Conservation (phyloP, 805 yeast species). For the Yarrowia divulgata region DNA sequence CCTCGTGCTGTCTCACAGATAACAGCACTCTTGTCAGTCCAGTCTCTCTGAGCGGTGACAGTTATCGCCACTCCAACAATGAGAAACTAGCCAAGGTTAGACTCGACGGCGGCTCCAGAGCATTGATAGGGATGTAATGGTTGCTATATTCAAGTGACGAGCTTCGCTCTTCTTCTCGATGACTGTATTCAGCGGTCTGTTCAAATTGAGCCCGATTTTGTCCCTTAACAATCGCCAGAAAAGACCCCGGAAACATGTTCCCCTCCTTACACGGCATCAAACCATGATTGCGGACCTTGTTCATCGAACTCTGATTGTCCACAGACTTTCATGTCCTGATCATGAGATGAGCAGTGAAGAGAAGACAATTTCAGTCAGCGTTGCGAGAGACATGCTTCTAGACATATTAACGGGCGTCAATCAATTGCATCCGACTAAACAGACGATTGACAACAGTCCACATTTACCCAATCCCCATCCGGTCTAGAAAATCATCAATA, state of each 20-base stretch:
- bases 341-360: not conserved
- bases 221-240: not conserved
- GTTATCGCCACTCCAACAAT: constrained; percentile 1
- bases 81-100: constrained; percentile 1
- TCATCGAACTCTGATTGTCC: constrained; percentile 11
- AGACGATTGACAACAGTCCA: too few relatives aligned
- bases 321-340: constrained; percentile 2
- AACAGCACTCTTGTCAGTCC: not conserved
- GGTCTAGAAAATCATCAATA: not conserved
- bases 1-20: constrained; percentile 25
- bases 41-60: not conserved
- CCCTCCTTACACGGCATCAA: constrained; percentile 32
- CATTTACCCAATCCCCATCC: not conserved
- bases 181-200: not conserved
- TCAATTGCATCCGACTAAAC: too few relatives aligned
- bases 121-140: not conserved
- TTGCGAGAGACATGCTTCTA: too few relatives aligned
- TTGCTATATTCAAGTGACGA: not conserved
- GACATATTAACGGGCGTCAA: too few relatives aligned
- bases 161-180: not conserved
- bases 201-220: not conserved
- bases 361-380: too few relatives aligned
- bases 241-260: not conserved
- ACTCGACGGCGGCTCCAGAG: not conserved
- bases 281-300: constrained; percentile 25